Evolutionary conservation across 2,329 filamentous ascomycete genomes (phyloP), one percentile per base, ranked within the genome.

Genomic region (Blumeria graminis): DNA sequence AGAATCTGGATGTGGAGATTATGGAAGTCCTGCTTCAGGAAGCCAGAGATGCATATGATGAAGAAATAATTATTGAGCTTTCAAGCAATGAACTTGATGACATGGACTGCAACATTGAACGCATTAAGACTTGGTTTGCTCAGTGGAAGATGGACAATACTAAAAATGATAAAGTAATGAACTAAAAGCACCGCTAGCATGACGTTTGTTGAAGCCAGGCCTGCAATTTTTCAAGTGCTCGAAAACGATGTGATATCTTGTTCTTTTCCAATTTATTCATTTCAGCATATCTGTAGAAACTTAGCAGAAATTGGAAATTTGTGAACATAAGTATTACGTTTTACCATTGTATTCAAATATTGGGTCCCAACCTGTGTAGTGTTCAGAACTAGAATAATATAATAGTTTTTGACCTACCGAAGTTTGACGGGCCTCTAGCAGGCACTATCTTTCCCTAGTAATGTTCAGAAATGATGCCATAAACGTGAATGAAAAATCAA

Each of bases 1-100:
- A 96, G 69, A 98, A 98, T 66, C 73, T 98, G 58, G 92, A 98
- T 69, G 84, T 86, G 34, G 92, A 98, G 71, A 96, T 98, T 66
- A 96, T 98, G 82, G 84, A 94, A 66, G 86, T 96, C 32, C 72
- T 98, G 57, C 73, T 94, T 18, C 83, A 94, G 62, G 92, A 98
- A 71, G 92, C 92, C 35, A 75, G 81, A 58, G 89, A 94, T 60
- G 79, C 84, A 10, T 98, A 90, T 65, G 84, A 86, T 56, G 79
- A 84, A 68, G 80, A 92, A 66, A 86, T 94, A 62, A 83, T 98
- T 39, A 84, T 96, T 32, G 88, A 94, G 69, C 71, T 98, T 65
- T 79, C 73, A 65, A 96, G 90, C 69, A 84, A 94, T 66, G 77
- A 76, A 56, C 75, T 80, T 1, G 83, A 89, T 55, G 86, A 95